Base-by-base conservation (phyloP, 345 rosid species). In the Punica granatum region DNA sequence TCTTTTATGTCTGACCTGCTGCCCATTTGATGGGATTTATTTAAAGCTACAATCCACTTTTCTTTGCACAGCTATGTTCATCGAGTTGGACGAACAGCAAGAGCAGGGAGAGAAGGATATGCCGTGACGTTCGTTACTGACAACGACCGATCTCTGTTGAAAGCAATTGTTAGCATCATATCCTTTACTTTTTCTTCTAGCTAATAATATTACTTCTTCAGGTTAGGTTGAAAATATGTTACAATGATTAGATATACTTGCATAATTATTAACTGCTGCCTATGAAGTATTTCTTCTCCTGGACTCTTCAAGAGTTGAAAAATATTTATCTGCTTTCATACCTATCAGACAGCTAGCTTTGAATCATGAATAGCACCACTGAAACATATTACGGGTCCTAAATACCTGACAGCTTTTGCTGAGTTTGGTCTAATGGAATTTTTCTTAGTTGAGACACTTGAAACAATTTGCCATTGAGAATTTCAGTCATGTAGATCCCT, bases 101-200 rank as follows among this genome's bases (percentile, higher is more conserved):
- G 99, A 87, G 99, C 99, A 72, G 99, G 99, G 13, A 86, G 96
- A 81, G 87, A 89, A 80, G 98, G 99, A 69, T 94, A 84, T 77
- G 99, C 99, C 53, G 99, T 94, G 67, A 94, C 98, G 31, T 88
- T 94, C 72, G 76, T 91, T 72, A 86, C 98, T 43, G 99, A 94
- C 75, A 89, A 77, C 76, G 98, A 94, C 64, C 90, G 95, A 21
- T 86, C 99, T 69, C 90, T 94, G 64, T 75, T 91, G 69, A 94
- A 91, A 89, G 82, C 93, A 76, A 91, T 94, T 78, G 99, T 91
- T 69, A 88, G 96, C 53, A 49, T 54, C 63, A 63, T 63, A 1
- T 61, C 18, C 33, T 56, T 30, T 30, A 69, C 60, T 46, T 65
- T 39, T 51, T 59, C 60, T 21, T 56, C 32, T 73, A 60, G 69